phyloP scores from a whole-genome alignment of 768 basidiomycete species.

The Daedaleopsis nitida region DNA sequence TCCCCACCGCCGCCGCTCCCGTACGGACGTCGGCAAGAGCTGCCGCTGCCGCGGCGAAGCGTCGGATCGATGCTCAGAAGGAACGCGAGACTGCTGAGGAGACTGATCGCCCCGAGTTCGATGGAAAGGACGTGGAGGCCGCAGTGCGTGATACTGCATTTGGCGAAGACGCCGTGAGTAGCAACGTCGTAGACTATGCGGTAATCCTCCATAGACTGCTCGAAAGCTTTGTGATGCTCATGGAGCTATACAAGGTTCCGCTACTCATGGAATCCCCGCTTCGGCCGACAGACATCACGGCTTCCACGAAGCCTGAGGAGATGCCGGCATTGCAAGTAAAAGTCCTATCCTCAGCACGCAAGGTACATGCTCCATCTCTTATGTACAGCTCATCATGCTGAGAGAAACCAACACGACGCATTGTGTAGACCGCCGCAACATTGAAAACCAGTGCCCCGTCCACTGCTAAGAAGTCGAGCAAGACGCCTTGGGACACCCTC shows the following conservation, averaged over 20 bases:
- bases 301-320: too few relatives aligned
- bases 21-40: not conserved
- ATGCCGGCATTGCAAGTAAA: too few relatives aligned
- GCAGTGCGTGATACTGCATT: too few relatives aligned
- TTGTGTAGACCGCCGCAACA: not conserved
- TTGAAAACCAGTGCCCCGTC: not conserved
- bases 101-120: not conserved
- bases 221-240: too few relatives aligned
- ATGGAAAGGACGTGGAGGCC: not conserved
- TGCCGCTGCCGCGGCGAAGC: not conserved
- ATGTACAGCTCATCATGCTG: not conserved
- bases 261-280: too few relatives aligned
- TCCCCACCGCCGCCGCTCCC: not conserved
- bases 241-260: too few relatives aligned
- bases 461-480: constrained; percentile 3
- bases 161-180: not conserved
- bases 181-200: not conserved
- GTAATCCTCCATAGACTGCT: not conserved
- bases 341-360: too few relatives aligned
- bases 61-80: not conserved
- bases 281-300: too few relatives aligned
- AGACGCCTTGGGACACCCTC: constrained; percentile 9
- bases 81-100: not conserved
- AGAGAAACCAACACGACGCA: not conserved
- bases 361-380: not conserved